These are phyloP conservation scores for Suillus occidentalis DNA, from an alignment of 768 basidiomycete species.

Conservation along the genomic window DNA sequence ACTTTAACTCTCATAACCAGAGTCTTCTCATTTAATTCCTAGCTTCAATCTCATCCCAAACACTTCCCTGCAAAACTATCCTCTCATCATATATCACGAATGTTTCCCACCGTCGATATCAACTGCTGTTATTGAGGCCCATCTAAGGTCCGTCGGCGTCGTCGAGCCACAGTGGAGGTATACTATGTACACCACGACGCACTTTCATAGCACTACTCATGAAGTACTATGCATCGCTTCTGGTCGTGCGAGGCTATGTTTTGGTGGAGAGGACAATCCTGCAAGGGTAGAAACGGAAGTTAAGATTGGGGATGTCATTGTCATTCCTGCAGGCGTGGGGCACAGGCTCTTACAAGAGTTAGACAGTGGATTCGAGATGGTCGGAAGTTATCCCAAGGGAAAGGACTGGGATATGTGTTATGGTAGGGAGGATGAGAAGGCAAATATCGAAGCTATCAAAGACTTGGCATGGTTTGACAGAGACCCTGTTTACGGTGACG, in stretches of 20 bases:
- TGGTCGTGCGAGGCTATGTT: slow-evolving; percentile 38
- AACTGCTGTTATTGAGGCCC: slow-evolving; percentile 31
- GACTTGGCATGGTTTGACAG: slow-evolving; percentile 36
- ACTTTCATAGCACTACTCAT: slow-evolving; percentile 46
- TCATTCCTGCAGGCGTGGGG: slow-evolving; percentile 42
- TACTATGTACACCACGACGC: slow-evolving; percentile 40
- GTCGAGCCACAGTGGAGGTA: slow-evolving; percentile 43
- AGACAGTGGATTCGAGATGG: slow-evolving; percentile 36
- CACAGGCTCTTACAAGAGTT: slow-evolving; percentile 36
- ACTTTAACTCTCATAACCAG: no score
- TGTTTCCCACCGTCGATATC: slow-evolving; percentile 26
- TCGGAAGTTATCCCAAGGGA: slow-evolving; percentile 40
- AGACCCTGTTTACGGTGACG: slow-evolving; percentile 42
- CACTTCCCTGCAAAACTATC: slow-evolving; percentile 34
- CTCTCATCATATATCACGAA: slow-evolving; percentile 39
- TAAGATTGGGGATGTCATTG: slow-evolving; percentile 39
- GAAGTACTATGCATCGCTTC: slow-evolving; percentile 37
- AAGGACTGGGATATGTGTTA: slow-evolving; percentile 42
- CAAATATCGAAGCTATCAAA: slow-evolving; percentile 27
- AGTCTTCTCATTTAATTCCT: slow-evolving; percentile 34
- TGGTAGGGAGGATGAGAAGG: slow-evolving; percentile 33
- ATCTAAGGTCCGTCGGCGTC: slow-evolving; percentile 34
- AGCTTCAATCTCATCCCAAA: slow-evolving; percentile 36
- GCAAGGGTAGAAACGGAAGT: slow-evolving; percentile 31
- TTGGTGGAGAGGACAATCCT: slow-evolving; percentile 40